Evolutionary conservation across 148 eudicot species (phyloP), one percentile per base, ranked within the genome.

Genomic region (Suaeda aralocaspica): DNA sequence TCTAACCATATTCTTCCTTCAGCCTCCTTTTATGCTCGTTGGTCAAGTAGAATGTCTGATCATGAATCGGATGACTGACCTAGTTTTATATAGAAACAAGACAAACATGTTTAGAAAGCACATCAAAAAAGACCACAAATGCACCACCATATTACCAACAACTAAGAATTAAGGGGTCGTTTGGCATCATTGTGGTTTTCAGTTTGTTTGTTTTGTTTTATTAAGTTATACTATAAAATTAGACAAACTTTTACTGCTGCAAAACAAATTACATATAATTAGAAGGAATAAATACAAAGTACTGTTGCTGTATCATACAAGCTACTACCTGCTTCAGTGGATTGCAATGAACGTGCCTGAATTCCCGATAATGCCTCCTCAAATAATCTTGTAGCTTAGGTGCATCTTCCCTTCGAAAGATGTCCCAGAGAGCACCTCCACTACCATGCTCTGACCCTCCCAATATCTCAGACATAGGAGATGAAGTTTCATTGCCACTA

Each of bases 371-470:
- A 80, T 88, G 89, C 72, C 82, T 76, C 39, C 66, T 69, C 59
- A 90, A 79, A 79, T 86, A 90, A 39, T 90, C 88, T 72, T 83
- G 72, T 59, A 90, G 86, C 84, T 84, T 83, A 44, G 81, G 82
- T 25, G 80, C 85, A 79, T 90, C 93, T 78, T 88, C 71, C 69
- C 93, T 72, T 46, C 91, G 79, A 41, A 88, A 91, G 36, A 91
- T 86, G 45, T 91, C 91, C 96, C 94, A 91, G 19, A 88, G 69
- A 59, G 91, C 96, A 72, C 93, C 96, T 52, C 82, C 92, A 49
- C 76, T 73, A 0, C 4, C 29, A 30, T 25, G 24, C 51, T 73
- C 77, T 46, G 70, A 68, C n/a, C 63, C 77, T 18, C 25, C 66
- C 39, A 41, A 28, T 59, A 26, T 60, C 41, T 70, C 72, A 53